Conservation (phyloP, 192 early-diverging fungal genomes). For the Coemansia asiatica region DNA sequence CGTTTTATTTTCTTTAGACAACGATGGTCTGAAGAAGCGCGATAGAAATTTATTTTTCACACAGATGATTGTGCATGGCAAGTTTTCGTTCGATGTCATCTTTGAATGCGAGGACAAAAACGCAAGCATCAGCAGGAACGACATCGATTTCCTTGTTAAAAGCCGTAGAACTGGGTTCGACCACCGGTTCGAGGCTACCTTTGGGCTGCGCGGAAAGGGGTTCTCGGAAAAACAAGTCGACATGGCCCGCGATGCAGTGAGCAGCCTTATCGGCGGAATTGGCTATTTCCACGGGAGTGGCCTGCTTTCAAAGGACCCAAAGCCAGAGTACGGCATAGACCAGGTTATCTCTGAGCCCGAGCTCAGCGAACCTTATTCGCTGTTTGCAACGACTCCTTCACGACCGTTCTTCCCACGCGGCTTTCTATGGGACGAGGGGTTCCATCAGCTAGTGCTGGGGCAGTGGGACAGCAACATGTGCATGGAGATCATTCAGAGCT, state of each 20-base stretch:
- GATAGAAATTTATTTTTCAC: constrained; percentile 34
- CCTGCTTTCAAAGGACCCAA: constrained; percentile 53
- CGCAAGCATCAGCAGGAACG: constrained; percentile 23
- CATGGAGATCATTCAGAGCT: constrained; percentile 77
- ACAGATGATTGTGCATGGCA: constrained; percentile 37
- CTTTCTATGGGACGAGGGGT: constrained; percentile 97
- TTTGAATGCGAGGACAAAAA: constrained; percentile 30
- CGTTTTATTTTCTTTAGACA: constrained; percentile 58
- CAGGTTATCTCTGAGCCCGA: constrained; percentile 60
- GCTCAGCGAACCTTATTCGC: constrained; percentile 62
- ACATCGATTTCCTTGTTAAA: constrained; percentile 19
- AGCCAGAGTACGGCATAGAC: constrained; percentile 61
- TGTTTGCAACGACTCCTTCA: constrained; percentile 83
- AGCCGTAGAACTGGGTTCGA: constrained; percentile 60
- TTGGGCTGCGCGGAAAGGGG: constrained; percentile 66
- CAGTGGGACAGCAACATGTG: constrained; percentile 88
- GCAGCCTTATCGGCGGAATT: constrained; percentile 87
- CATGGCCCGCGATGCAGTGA: constrained; percentile 74
- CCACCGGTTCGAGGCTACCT: constrained; percentile 69
- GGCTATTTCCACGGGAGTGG: constrained; percentile 62
- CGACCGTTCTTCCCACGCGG: constrained; percentile 95
- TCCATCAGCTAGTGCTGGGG: constrained; percentile 81
- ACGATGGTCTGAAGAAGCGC: constrained; percentile 34
- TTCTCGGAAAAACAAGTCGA: constrained; percentile 59
- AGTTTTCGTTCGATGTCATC: constrained; percentile 46